These are phyloP conservation scores for Pseudogymnoascus sp. DNA, from an alignment of 2,329 filamentous ascomycete species.

Conservation along the genomic window DNA sequence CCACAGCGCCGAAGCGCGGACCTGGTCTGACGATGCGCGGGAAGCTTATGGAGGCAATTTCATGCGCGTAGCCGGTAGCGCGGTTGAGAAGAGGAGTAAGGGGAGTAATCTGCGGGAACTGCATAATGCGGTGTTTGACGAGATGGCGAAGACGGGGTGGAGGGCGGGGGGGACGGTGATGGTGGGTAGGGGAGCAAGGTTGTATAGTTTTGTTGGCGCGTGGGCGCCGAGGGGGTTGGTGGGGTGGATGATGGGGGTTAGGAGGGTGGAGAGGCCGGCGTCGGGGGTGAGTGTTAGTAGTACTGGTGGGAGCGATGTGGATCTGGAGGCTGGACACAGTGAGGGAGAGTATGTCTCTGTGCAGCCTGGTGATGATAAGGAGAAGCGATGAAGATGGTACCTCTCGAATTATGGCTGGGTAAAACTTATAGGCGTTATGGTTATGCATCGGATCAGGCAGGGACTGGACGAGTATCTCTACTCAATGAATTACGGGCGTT, in stretches of 20 bases:
- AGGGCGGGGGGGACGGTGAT: slow-evolving; percentile 54
- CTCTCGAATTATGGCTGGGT: background rate
- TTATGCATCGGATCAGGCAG: background rate
- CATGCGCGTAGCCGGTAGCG: slow-evolving; percentile 46
- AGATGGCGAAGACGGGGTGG: slow-evolving; percentile 57
- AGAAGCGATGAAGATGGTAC: background rate
- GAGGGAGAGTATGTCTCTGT: slow-evolving; percentile 2
- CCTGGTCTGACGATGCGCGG: slow-evolving; percentile 55
- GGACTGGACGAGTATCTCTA: slow-evolving; percentile 1
- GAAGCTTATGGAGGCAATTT: slow-evolving; percentile 56
- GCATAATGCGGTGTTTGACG: slow-evolving; percentile 84
- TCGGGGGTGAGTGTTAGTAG: background rate
- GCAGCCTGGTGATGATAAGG: background rate
- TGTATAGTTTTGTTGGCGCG: slow-evolving; percentile 78
- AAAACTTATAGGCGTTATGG: background rate
- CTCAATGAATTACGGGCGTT: slow-evolving; percentile 2
- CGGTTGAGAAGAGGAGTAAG: slow-evolving; percentile 16
- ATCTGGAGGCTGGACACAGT: background rate
- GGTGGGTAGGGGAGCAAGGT: slow-evolving; percentile 73
- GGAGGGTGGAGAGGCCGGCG: slow-evolving; percentile 39
- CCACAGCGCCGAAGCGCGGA: slow-evolving; percentile 45
- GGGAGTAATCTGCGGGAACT: slow-evolving; percentile 64
- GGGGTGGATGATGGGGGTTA: slow-evolving; percentile 87
- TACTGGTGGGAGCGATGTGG: slow-evolving; percentile 4
- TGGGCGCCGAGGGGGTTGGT: slow-evolving; percentile 71